A percentile compares a stretch with the other conserved stretches of the same genome.
Evolutionary conservation across 1,139 yeast genomes (phyloP).

Genomic region (Eremothecium sinecaudum): DNA sequence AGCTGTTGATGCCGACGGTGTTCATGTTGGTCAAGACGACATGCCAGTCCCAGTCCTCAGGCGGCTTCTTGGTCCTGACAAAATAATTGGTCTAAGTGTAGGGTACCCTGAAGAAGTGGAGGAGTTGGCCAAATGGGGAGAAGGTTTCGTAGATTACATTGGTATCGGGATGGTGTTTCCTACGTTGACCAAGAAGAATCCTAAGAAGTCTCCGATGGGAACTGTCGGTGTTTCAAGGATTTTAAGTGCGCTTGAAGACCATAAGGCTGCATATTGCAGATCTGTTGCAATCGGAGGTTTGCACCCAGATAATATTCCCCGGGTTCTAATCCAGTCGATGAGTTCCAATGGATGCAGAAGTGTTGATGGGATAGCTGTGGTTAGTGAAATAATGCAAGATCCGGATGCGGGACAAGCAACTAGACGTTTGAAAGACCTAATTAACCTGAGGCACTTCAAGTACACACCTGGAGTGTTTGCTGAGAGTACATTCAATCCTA

Average conservation of each 20-base stretch:
- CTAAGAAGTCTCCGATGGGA: conserved; percentile 47
- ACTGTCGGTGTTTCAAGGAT: conserved; percentile 55
- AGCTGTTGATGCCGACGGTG: conserved; percentile 85
- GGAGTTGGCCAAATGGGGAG: conserved; percentile 42
- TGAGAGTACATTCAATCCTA: conserved; percentile 13
- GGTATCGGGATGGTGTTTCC: conserved; percentile 81
- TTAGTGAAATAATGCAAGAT: conserved; percentile 75
- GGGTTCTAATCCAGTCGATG: conserved; percentile 40
- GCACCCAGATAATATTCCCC: conserved; percentile 52
- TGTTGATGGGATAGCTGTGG: conserved; percentile 77
- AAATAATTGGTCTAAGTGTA: conserved; percentile 75
- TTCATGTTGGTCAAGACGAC: conserved; percentile 92
- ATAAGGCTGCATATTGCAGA: conserved; percentile 35
- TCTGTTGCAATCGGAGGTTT: conserved; percentile 86
- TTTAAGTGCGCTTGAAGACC: conserved; percentile 40
- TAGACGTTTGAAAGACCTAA: conserved; percentile 21
- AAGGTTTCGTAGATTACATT: conserved; percentile 58
- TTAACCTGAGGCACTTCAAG: conserved; percentile 13
- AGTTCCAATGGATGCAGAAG: conserved; percentile 40
- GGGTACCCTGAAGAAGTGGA: conserved; percentile 50
- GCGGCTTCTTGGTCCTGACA: conserved; percentile 55
- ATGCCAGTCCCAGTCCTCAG: conserved; percentile 61
- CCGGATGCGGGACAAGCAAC: conserved; percentile 51
- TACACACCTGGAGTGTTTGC: conserved; percentile 8
- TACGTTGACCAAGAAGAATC: conserved; percentile 64